Evolutionary conservation across 2,329 filamentous ascomycete species (phyloP).

Genomic region (Berkeleyomyces basicola): DNA sequence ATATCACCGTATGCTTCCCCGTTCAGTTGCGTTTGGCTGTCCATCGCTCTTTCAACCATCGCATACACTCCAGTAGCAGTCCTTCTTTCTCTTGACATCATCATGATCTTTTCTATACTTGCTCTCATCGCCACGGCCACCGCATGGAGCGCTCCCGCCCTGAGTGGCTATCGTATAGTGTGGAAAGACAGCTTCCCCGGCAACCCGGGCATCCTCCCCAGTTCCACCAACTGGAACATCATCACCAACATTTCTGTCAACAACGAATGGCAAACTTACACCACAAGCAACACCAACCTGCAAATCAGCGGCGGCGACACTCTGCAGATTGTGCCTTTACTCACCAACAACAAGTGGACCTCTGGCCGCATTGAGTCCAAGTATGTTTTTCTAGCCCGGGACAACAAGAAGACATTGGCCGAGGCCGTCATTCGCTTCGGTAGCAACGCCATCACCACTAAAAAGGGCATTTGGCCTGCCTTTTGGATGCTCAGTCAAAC

Average conservation of each 20-base stretch:
- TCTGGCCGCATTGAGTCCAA: slow-evolving; percentile 38
- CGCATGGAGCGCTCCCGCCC: slow-evolving; percentile 24
- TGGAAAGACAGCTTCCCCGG: slow-evolving; percentile 31
- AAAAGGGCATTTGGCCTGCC: slow-evolving; percentile 41
- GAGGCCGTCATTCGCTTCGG: slow-evolving; percentile 33
- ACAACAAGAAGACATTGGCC: slow-evolving; percentile 29
- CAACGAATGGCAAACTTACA: slow-evolving; percentile 36
- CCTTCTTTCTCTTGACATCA: not conserved
- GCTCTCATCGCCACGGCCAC: slow-evolving; percentile 20
- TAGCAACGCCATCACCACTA: slow-evolving; percentile 23
- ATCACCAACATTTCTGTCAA: slow-evolving; percentile 30
- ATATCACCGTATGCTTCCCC: not conserved
- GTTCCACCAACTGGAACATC: slow-evolving; percentile 26
- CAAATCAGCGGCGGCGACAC: slow-evolving; percentile 34
- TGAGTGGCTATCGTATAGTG: slow-evolving; percentile 23
- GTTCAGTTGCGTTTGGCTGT: not conserved
- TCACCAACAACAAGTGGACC: slow-evolving; percentile 30
- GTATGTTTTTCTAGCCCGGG: slow-evolving; percentile 28
- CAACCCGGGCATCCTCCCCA: slow-evolving; percentile 20
- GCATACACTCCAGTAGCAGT: not conserved
- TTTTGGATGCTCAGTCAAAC: slow-evolving; percentile 40
- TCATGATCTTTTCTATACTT: slow-evolving; percentile 9
- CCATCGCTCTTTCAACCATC: not conserved
- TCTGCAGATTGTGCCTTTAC: slow-evolving; percentile 34
- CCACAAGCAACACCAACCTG: slow-evolving; percentile 28